Evolutionary conservation across 2,329 filamentous ascomycete species (phyloP).

Genomic region (Penicillium sp.): DNA sequence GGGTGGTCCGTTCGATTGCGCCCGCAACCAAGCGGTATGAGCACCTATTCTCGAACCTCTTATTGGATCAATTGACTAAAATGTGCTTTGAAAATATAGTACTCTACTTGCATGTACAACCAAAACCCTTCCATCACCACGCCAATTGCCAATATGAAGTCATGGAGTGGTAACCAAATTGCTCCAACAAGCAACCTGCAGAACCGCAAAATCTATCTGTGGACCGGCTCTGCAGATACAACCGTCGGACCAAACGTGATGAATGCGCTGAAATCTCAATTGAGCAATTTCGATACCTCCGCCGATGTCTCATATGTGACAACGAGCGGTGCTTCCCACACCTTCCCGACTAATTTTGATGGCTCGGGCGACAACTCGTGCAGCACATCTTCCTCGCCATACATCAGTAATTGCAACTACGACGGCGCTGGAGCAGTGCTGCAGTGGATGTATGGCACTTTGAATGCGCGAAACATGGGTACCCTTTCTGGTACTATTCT

Average conservation of each 20-base stretch:
- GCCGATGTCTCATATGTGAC: conserved; percentile 13
- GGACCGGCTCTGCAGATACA: conserved; percentile 15
- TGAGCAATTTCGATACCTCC: conserved; percentile 9
- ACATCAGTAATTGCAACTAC: conserved; percentile 21
- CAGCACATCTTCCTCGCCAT: conserved; percentile 11
- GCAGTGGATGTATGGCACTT: conserved; percentile 15
- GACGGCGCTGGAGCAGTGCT: conserved; percentile 22
- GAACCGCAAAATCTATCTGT: conserved; percentile 18
- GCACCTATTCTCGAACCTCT: not conserved
- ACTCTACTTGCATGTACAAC: conserved; percentile 21
- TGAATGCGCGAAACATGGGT: conserved; percentile 7
- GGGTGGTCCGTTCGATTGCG: conserved; percentile 21
- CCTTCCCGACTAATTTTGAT: conserved; percentile 21
- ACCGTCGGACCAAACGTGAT: conserved; percentile 21
- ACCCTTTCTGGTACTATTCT: conserved; percentile 8
- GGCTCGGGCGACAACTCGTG: conserved; percentile 18
- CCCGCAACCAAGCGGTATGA: conserved; percentile 10
- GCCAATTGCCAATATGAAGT: conserved; percentile 19
- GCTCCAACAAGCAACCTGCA: conserved; percentile 9
- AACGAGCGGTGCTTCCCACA: conserved; percentile 16
- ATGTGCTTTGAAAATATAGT: not conserved
- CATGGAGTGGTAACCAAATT: conserved; percentile 21
- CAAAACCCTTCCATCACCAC: conserved; percentile 16
- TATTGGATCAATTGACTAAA: not conserved
- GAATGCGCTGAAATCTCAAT: conserved; percentile 14